phyloP scores from a whole-genome alignment of 192 early-diverging fungal genomes.

The Podila horticola region DNA sequence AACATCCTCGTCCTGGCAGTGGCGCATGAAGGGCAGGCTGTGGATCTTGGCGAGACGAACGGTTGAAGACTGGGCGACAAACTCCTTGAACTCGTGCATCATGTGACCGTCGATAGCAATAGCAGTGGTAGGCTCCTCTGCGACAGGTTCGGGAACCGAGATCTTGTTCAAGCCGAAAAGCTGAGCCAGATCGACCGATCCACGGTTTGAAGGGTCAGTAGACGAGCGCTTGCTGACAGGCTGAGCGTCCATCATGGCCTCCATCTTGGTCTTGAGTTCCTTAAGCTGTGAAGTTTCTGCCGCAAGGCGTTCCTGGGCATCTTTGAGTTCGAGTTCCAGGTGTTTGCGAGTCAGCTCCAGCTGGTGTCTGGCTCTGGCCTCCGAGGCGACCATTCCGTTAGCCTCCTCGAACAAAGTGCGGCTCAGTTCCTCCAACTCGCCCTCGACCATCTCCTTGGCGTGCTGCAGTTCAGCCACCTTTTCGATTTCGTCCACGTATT shows the following conservation, averaged over 20 bases:
- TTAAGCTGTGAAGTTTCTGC: constrained; percentile 86
- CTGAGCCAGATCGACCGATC: constrained; percentile 47
- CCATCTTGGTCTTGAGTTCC: constrained; percentile 86
- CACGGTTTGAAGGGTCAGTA: constrained; percentile 45
- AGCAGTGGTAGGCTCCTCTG: constrained; percentile 41
- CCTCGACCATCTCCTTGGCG: constrained; percentile 92
- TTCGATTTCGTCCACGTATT: constrained; percentile 88
- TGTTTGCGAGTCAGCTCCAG: constrained; percentile 62
- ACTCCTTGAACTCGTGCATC: constrained; percentile 89
- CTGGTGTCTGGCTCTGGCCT: constrained; percentile 71
- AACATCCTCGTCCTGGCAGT: constrained; percentile 90
- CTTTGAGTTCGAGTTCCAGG: constrained; percentile 76
- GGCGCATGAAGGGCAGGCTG: constrained; percentile 85
- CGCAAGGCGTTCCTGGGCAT: constrained; percentile 71
- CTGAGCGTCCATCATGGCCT: constrained; percentile 63
- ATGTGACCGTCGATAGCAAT: constrained; percentile 77
- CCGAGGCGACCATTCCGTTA: constrained; percentile 91
- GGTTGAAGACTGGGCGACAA: constrained; percentile 73
- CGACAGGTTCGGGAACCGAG: constrained; percentile 28
- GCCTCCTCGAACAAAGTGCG: constrained; percentile 94
- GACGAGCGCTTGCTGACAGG: constrained; percentile 52
- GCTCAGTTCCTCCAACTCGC: constrained; percentile 95
- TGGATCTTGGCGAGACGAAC: constrained; percentile 80
- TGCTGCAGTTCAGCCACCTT: constrained; percentile 88
- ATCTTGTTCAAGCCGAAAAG: constrained; percentile 50